These are phyloP conservation scores for Colletotrichum phormii DNA, from an alignment of 2,329 filamentous ascomycete species.

Conservation along the genomic window DNA sequence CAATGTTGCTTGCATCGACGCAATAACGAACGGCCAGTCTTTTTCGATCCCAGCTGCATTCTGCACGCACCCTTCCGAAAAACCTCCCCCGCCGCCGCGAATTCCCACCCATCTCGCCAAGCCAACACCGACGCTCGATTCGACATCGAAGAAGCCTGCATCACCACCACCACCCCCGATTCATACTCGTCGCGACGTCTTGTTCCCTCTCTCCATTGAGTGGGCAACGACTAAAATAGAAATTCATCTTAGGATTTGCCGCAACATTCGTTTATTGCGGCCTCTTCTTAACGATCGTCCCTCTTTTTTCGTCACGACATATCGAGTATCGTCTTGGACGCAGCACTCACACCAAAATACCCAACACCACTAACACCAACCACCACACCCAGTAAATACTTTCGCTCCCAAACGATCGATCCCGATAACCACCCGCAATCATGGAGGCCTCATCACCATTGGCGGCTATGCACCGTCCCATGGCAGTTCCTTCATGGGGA, in stretches of 20 bases:
- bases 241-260: constrained; percentile 38
- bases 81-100: neutral
- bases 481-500: constrained; percentile 71
- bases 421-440: constrained; percentile 40
- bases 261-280: constrained; percentile 50
- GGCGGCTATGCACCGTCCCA: constrained; percentile 87
- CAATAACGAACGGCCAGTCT: constrained; percentile 33
- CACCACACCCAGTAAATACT: constrained; percentile 7
- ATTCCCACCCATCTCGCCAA: constrained; percentile 14
- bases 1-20: constrained; percentile 31
- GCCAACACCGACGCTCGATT: constrained; percentile 5
- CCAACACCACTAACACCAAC: constrained; percentile 7
- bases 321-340: constrained; percentile 41
- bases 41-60: neutral
- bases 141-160: constrained; percentile 14
- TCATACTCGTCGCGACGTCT: constrained; percentile 18
- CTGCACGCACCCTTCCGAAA: neutral
- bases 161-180: neutral
- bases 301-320: constrained; percentile 41
- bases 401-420: constrained; percentile 11
- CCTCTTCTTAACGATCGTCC: constrained; percentile 34
- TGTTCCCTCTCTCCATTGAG: constrained; percentile 22
- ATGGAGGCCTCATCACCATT: constrained; percentile 96
- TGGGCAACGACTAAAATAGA: constrained; percentile 27
- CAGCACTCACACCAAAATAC: constrained; percentile 21